A percentile compares a stretch with the other conserved stretches of the same genome.
Conservation (phyloP, 441 rosid species). For the Corymbia citriodora region DNA sequence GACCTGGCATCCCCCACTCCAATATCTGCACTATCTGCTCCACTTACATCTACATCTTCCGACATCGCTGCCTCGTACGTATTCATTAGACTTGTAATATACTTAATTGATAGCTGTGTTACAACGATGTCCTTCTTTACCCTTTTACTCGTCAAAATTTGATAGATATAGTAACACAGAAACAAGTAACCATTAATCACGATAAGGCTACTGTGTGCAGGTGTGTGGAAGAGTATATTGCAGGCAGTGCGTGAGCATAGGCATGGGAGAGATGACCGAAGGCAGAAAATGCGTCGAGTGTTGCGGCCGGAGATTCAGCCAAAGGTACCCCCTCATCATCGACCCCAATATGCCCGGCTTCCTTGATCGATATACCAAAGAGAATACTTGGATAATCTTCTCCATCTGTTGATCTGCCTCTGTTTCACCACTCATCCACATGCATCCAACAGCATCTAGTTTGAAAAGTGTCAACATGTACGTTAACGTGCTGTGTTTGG, state of each 20-base stretch:
- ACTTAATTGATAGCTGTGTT: neutral
- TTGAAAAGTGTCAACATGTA: neutral
- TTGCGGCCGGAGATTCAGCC: constrained; percentile 49
- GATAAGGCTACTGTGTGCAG: constrained; percentile 13
- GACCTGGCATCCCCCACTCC: constrained; percentile 69
- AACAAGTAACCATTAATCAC: neutral
- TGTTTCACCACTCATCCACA: neutral
- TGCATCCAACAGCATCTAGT: neutral
- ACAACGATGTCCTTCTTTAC: neutral
- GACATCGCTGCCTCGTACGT: constrained; percentile 54
- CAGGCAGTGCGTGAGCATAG: constrained; percentile 36
- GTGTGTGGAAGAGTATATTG: constrained; percentile 69
- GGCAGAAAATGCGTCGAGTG: constrained; percentile 60
- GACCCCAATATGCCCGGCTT: neutral
- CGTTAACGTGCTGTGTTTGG: neutral
- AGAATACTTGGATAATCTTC: neutral
- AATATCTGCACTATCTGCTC: constrained; percentile 59
- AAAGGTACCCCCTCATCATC: constrained; percentile 24
- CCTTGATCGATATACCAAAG: neutral
- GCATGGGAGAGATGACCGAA: constrained; percentile 68
- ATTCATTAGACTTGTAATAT: neutral
- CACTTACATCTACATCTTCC: constrained; percentile 48
- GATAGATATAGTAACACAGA: neutral
- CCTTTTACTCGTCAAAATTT: neutral
- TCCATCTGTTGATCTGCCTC: neutral